Conservation (phyloP, 139 green algal species). For the Eudorina sp. region DNA sequence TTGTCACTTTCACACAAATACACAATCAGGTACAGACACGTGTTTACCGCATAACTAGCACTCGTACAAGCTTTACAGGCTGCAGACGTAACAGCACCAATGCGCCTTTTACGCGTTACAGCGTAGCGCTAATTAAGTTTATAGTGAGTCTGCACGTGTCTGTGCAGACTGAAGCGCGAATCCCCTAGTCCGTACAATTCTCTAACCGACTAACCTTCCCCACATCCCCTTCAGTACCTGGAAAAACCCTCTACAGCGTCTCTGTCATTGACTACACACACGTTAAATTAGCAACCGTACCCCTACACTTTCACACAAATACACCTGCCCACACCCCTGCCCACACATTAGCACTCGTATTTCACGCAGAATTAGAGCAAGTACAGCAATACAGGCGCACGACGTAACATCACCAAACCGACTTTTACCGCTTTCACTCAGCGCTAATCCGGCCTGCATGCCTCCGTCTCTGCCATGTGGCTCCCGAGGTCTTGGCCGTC, state of each 20-base stretch:
- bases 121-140: not conserved
- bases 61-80: not conserved
- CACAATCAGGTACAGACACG: not conserved
- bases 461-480: too few relatives aligned
- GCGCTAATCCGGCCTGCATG: too few relatives aligned
- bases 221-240: not conserved
- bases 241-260: not conserved
- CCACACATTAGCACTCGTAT: too few relatives aligned
- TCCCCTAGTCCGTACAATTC: not conserved
- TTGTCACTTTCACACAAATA: not conserved
- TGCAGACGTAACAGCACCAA: not conserved
- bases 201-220: not conserved
- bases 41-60: conserved; percentile 3
- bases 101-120: not conserved
- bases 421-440: too few relatives aligned
- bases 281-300: not conserved
- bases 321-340: too few relatives aligned
- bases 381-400: too few relatives aligned
- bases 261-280: not conserved
- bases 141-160: not conserved
- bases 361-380: too few relatives aligned
- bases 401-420: too few relatives aligned
- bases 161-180: not conserved
- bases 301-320: not conserved
- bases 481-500: too few relatives aligned